Base-by-base conservation (phyloP, 23 red algal species). In the Chondrus crispus region DNA sequence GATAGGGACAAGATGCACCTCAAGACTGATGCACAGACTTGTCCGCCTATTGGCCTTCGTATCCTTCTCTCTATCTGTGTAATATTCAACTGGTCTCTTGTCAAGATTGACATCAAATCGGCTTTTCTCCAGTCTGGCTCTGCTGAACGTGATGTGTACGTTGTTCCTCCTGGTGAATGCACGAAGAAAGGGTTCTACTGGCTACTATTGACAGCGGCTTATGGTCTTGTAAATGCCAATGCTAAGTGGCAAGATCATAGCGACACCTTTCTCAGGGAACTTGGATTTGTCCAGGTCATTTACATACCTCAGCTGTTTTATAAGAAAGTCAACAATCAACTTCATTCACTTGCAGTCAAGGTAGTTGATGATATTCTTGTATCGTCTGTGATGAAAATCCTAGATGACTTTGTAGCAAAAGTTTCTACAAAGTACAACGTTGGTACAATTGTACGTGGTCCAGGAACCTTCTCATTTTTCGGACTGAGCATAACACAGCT, bases 301-400 rank as follows among this genome's bases (percentile, higher is more conserved):
- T 63, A 88, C 14, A 53, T 88, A 8, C 84, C 84, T 11, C 84
- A 88, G 28, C 47, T 88, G 10, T 75, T 74, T 74, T 88, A 74
- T 53, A 48, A 26, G 10, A 46, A 28, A 2, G 5, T 7, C 2
- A 48, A 52, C 5, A 53, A 48, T 5, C 30, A 75, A 5, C 9
- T 74, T 26, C 2, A 18, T 8, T 16, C 74, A 11, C 12, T 75
- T 3, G 84, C 47, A 2, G 84, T 76, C 2, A 88, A 88, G 20
- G 54, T 76, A n/a, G 84, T 74, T 30, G 84, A 88, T 54, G 84
- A 73, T 52, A 76, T 88, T 28, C 32, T 74, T 2, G 46, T 76
- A n/a, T n/a, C n/a, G n/a, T n/a, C n/a, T n/a, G n/a, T n/a, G n/a
- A n/a, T n/a, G n/a, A n/a, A n/a, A n/a, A n/a, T n/a, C n/a, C n/a